These are phyloP conservation scores for Auriculariales sp. DNA, from an alignment of 768 basidiomycete genomes.

Conservation along the genomic window DNA sequence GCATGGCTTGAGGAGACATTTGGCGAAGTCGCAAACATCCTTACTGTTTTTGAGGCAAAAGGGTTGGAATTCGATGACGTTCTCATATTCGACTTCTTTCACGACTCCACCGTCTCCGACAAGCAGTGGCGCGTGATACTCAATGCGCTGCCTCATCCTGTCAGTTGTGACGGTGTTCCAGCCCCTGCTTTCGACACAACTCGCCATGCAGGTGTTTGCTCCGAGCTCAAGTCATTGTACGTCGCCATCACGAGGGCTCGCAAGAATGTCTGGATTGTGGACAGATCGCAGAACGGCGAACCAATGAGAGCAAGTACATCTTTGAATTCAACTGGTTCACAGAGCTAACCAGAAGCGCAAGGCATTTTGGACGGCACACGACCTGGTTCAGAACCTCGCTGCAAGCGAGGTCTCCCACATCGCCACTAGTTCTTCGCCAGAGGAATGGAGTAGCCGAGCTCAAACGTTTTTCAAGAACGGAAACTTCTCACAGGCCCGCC, in stretches of 20 bases:
- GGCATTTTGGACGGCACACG: conserved; percentile 35
- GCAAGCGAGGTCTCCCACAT: conserved; percentile 35
- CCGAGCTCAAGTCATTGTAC: conserved; percentile 56
- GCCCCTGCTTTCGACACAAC: conserved; percentile 35
- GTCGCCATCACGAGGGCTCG: conserved; percentile 59
- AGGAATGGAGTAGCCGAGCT: conserved; percentile 31
- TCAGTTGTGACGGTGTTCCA: conserved; percentile 6
- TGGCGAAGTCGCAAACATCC: conserved; percentile 41
- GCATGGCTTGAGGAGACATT: conserved; percentile 22
- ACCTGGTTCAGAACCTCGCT: conserved; percentile 34
- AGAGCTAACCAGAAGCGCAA: conserved; percentile 13
- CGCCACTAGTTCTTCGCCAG: conserved; percentile 34
- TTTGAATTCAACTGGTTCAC: background rate
- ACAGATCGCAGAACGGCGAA: conserved; percentile 38
- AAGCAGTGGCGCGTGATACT: conserved; percentile 49
- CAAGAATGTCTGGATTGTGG: conserved; percentile 57
- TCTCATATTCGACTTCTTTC: conserved; percentile 61
- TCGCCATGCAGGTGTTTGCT: conserved; percentile 40
- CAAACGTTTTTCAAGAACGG: conserved; percentile 24
- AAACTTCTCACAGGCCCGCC: conserved; percentile 37
- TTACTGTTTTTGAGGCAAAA: conserved; percentile 50
- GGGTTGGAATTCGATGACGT: conserved; percentile 59
- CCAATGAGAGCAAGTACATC: conserved; percentile 43
- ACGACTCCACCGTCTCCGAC: conserved; percentile 36
- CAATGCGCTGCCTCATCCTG: conserved; percentile 20